These are phyloP conservation scores for Fragaria vesca DNA, from an alignment of 306 rosid species.

Conservation along the genomic window DNA sequence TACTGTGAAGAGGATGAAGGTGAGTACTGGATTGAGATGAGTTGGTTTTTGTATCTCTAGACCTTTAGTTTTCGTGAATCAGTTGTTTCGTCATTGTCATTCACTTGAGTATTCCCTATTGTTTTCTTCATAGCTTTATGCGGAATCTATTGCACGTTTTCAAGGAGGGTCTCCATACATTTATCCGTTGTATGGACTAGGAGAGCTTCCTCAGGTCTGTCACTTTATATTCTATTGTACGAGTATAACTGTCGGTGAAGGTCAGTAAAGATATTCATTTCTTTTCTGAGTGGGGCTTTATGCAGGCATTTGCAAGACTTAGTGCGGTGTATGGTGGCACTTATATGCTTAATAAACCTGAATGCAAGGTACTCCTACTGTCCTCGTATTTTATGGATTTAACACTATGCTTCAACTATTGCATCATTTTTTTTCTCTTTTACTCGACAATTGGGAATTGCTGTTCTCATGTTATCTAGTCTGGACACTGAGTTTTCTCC, in stretches of 20 bases:
- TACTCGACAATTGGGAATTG: not conserved
- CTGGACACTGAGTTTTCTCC: constrained; percentile 12
- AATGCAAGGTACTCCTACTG: constrained; percentile 69
- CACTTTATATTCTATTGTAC: not conserved
- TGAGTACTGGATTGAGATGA: constrained; percentile 23
- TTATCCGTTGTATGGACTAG: constrained; percentile 94
- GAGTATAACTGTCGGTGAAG: not conserved
- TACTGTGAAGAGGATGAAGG: constrained; percentile 97
- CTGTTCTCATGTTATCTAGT: not conserved
- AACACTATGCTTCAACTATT: not conserved
- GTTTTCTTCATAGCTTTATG: constrained; percentile 58
- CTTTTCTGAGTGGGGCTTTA: constrained; percentile 1
- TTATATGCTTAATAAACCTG: constrained; percentile 95
- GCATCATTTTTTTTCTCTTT: constrained; percentile 4
- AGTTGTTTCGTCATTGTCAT: constrained; percentile 19
- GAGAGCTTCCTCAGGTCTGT: constrained; percentile 97
- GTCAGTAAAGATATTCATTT: not conserved
- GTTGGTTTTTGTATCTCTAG: constrained; percentile 9
- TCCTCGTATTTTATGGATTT: constrained; percentile 5
- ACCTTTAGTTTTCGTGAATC: constrained; percentile 14
- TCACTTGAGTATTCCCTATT: constrained; percentile 14
- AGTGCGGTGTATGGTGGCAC: constrained; percentile 99
- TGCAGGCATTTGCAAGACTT: constrained; percentile 93
- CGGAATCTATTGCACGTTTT: constrained; percentile 94
- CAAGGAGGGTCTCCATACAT: constrained; percentile 99